Percentiles rank a stretch among this genome's conserved stretches.
Conservation (phyloP, 441 rosid genomes). For the Viola pubescens region DNA sequence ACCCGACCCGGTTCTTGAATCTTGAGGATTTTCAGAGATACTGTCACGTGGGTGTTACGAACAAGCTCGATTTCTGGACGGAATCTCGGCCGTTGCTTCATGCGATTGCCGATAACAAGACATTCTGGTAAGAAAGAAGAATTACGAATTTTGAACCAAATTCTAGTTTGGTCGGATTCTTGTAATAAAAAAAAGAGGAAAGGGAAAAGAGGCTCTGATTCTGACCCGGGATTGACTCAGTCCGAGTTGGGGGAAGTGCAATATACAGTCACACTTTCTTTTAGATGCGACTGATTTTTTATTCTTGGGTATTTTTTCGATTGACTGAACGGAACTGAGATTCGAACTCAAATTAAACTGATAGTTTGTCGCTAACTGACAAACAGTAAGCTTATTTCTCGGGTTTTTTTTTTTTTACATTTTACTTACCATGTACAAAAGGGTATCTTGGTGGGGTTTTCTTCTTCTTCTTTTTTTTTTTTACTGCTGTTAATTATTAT, state of each 20-base stretch:
- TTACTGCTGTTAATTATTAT: neutral
- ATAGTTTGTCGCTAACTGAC: neutral
- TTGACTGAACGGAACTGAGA: neutral
- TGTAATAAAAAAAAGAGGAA: neutral
- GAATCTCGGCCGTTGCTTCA: conserved; percentile 73
- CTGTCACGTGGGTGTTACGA: conserved; percentile 39
- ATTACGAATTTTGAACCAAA: neutral
- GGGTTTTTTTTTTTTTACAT: conserved; percentile 9
- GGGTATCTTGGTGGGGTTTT: conserved; percentile 15
- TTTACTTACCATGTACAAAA: conserved; percentile 13
- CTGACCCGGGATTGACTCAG: conserved; percentile 37
- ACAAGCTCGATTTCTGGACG: conserved; percentile 37
- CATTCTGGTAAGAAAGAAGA: conserved; percentile 30
- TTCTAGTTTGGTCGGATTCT: no score
- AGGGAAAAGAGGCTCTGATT: conserved; percentile 13
- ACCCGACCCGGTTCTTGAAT: conserved; percentile 32
- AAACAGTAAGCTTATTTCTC: neutral
- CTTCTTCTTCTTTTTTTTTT: neutral
- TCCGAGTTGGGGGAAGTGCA: conserved; percentile 19
- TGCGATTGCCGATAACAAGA: conserved; percentile 35
- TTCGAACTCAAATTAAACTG: conserved; percentile 12
- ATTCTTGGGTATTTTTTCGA: no score
- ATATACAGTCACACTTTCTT: neutral
- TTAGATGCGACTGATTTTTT: neutral
- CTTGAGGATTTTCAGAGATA: conserved; percentile 46